Conservation (phyloP, 176 grass and related monocot genomes). For the Ampelocalamus luodianensis region DNA sequence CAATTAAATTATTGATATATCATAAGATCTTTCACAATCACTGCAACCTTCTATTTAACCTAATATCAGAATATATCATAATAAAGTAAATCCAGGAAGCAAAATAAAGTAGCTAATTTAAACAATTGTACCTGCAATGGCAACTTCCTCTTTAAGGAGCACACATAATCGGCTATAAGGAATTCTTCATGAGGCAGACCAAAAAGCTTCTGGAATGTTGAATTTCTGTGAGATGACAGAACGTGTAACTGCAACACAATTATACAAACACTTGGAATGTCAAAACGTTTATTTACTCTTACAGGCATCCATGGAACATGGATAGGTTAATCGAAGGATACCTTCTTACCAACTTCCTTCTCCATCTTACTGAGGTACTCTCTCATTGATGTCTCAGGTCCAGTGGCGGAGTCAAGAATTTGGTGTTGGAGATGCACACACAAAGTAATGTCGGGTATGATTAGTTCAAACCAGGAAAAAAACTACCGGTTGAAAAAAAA, state of each 20-base stretch:
- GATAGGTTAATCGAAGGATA: constrained; percentile 27
- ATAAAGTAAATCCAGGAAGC: neutral
- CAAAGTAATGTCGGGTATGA: too few relatives aligned
- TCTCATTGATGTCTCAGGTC: constrained; percentile 58
- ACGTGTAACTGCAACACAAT: constrained; percentile 61
- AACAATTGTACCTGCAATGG: constrained; percentile 61
- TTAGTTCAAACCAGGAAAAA: too few relatives aligned
- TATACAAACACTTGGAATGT: neutral
- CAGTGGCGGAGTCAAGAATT: too few relatives aligned
- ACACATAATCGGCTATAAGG: constrained; percentile 87
- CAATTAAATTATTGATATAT: constrained; percentile 2
- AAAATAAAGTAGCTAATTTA: neutral
- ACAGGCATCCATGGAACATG: neutral
- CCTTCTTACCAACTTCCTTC: constrained; percentile 94
- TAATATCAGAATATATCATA: neutral
- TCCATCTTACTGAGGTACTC: constrained; percentile 86
- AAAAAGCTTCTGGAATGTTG: constrained; percentile 82
- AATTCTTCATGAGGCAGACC: constrained; percentile 78
- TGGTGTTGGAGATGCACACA: too few relatives aligned
- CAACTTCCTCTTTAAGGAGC: constrained; percentile 77
- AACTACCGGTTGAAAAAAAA: too few relatives aligned
- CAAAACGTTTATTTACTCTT: constrained; percentile 5
- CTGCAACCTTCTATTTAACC: neutral
- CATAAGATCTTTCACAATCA: neutral
- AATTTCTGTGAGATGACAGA: constrained; percentile 78